A percentile compares a stretch with the other conserved stretches of the same genome.
Conservation (phyloP, 2,329 filamentous ascomycete genomes). For the Hypoxylon sp. region DNA sequence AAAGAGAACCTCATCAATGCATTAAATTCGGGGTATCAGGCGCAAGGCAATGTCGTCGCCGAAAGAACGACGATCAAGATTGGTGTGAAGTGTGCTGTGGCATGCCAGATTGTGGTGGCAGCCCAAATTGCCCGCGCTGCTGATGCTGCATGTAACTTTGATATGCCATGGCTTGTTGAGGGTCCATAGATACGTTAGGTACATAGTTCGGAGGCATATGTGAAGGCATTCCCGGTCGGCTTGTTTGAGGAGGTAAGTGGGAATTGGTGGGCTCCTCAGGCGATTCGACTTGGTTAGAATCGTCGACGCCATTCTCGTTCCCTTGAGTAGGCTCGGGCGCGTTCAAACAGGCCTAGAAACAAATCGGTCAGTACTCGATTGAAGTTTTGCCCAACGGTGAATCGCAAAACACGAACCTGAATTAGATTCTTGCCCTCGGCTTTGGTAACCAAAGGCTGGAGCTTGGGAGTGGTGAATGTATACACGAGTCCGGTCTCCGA, state of each 20-base stretch:
- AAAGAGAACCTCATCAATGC: conserved; percentile 62
- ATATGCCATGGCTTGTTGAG: conserved; percentile 85
- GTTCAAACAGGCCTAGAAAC: conserved; percentile 88
- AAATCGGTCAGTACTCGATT: conserved; percentile 54
- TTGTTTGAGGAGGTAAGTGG: conserved; percentile 78
- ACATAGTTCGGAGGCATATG: conserved; percentile 76
- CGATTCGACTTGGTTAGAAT: conserved; percentile 84
- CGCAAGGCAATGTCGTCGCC: conserved; percentile 55
- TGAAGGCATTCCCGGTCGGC: conserved; percentile 75
- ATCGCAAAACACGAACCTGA: conserved; percentile 73
- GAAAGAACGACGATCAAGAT: conserved; percentile 66
- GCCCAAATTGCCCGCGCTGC: conserved; percentile 78
- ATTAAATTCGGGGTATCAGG: conserved; percentile 74
- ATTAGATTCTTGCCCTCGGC: conserved; percentile 99
- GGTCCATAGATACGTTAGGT: conserved; percentile 77
- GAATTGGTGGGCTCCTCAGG: conserved; percentile 88
- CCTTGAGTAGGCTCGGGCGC: conserved; percentile 90
- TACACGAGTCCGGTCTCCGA: conserved; percentile 98
- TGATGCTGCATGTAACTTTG: conserved; percentile 84
- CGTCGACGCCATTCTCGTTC: conserved; percentile 85
- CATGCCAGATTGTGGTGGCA: conserved; percentile 84
- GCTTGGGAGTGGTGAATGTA: conserved; percentile 98
- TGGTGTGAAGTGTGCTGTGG: conserved; percentile 87
- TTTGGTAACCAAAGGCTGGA: conserved; percentile 98
- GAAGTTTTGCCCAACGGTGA: neutral